Evolutionary conservation across 2,329 filamentous ascomycete genomes (phyloP).

Genomic region (Nannizziopsis arthrosporioides): DNA sequence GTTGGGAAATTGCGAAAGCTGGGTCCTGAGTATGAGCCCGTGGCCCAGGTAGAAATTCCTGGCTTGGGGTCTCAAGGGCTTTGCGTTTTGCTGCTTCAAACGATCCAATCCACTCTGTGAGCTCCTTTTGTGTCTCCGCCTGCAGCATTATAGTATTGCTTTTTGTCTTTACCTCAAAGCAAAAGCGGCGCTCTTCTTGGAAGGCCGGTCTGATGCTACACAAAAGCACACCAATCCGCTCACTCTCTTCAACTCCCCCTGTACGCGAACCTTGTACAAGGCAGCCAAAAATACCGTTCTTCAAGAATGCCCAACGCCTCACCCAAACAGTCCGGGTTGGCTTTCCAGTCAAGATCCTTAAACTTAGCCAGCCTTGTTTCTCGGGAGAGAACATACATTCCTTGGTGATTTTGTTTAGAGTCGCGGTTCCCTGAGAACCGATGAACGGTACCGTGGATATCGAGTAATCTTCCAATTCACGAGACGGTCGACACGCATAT

Average conservation of each 20-base stretch:
- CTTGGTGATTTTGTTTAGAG: constrained; percentile 42
- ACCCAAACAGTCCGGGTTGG: constrained; percentile 84
- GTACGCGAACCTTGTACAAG: constrained; percentile 68
- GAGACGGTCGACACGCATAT: constrained; percentile 60
- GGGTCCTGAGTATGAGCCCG: constrained; percentile 45
- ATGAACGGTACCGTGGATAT: constrained; percentile 81
- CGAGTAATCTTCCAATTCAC: constrained; percentile 87
- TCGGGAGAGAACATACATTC: constrained; percentile 44
- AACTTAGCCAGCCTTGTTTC: constrained; percentile 90
- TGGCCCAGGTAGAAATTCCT: constrained; percentile 35
- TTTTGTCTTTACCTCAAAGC: constrained; percentile 97
- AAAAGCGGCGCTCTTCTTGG: constrained; percentile 87
- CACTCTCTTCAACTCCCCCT: constrained; percentile 82
- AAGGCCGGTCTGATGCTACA: constrained; percentile 87
- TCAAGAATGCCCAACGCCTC: constrained; percentile 88
- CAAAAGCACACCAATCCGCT: constrained; percentile 87
- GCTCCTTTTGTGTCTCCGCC: constrained; percentile 78
- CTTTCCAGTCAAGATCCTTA: constrained; percentile 72
- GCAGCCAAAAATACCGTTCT: constrained; percentile 92
- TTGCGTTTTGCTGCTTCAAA: constrained; percentile 92
- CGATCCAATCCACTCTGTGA: constrained; percentile 88
- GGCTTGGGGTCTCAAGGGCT: constrained; percentile 64
- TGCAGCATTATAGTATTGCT: constrained; percentile 81
- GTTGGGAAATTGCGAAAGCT: constrained; percentile 85
- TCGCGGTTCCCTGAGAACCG: constrained; percentile 56